phyloP scores from a whole-genome alignment of 2,329 filamentous ascomycete genomes.

The Colletotrichum sp. region DNA sequence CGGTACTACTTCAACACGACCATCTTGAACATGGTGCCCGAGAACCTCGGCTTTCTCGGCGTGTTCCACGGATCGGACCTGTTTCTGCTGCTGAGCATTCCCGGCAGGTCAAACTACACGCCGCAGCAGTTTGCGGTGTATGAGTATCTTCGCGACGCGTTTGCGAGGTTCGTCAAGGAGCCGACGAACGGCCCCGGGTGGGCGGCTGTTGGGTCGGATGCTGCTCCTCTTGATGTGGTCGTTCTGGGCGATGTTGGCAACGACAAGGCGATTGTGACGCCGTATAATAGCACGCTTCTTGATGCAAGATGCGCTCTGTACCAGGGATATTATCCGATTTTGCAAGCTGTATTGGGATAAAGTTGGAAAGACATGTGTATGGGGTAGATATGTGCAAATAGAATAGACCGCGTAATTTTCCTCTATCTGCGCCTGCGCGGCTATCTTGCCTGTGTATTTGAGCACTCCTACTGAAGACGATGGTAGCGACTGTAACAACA shows the following conservation, averaged over 20 bases:
- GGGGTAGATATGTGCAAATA: background rate
- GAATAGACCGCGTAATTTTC: background rate
- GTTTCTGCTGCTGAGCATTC: constrained; percentile 25
- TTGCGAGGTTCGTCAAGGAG: constrained; percentile 28
- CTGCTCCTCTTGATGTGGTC: constrained; percentile 24
- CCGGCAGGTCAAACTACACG: constrained; percentile 19
- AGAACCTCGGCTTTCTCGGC: constrained; percentile 25
- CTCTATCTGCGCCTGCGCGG: too few relatives aligned
- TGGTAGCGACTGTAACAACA: too few relatives aligned
- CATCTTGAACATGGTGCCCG: constrained; percentile 21
- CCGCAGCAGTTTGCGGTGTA: constrained; percentile 27
- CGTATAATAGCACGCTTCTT: constrained; percentile 23
- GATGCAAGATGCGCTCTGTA: constrained; percentile 26
- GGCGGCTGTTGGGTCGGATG: constrained; percentile 26
- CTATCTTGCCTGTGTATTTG: too few relatives aligned
- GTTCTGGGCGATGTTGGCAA: constrained; percentile 25
- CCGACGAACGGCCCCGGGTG: constrained; percentile 28
- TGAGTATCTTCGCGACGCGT: constrained; percentile 25
- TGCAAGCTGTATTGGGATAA: constrained; percentile 6
- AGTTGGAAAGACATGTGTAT: fast-evolving
- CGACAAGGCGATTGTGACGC: background rate
- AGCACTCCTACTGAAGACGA: too few relatives aligned
- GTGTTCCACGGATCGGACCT: constrained; percentile 32
- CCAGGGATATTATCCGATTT: constrained; percentile 18
- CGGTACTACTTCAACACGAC: constrained; percentile 31